Evolutionary conservation across 129 eudicot genomes (phyloP).

Genomic region (Helianthus annuus): HanXRQr2.0-SUNRISE NC_035440.2:46867655-46868154

Average conservation of each 20-base stretch:
- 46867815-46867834: constrained; percentile 83
- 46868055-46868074: constrained; percentile 50
- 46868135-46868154: constrained; percentile 48
- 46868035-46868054: constrained; percentile 63
- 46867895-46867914: constrained; percentile 65
- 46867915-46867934: constrained; percentile 66
- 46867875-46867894: constrained; percentile 75
- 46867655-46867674: constrained; percentile 55
- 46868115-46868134: constrained; percentile 52
- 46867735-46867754: constrained; percentile 85
- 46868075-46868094: constrained; percentile 67
- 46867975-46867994: constrained; percentile 53
- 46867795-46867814: constrained; percentile 81
- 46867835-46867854: constrained; percentile 66
- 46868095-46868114: constrained; percentile 70
- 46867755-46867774: constrained; percentile 74
- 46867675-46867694: constrained; percentile 58
- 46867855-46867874: constrained; percentile 77
- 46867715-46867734: constrained; percentile 82
- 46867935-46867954: constrained; percentile 49
- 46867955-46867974: constrained; percentile 57
- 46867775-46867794: constrained; percentile 78
- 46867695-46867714: constrained; percentile 56
- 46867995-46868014: constrained; percentile 78
- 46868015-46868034: constrained; percentile 57